Percentiles rank a stretch among this genome's conserved stretches.
These are phyloP conservation scores for Colletotrichum filicis DNA, from an alignment of 2,329 filamentous ascomycete genomes.

Conservation along the genomic window DNA sequence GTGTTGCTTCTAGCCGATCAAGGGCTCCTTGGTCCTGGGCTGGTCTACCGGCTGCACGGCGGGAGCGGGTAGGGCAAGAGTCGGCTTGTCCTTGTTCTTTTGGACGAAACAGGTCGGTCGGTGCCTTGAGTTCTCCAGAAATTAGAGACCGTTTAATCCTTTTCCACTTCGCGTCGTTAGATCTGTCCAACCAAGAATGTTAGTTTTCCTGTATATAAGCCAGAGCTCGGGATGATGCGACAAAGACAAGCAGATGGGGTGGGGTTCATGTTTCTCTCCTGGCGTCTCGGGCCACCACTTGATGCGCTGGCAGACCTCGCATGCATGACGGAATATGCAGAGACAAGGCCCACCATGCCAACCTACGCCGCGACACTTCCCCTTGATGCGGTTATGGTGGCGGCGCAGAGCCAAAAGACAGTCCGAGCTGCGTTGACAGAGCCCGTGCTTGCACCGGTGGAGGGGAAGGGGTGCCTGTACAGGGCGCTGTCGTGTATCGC, in stretches of 20 bases:
- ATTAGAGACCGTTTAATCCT: conserved; percentile 44
- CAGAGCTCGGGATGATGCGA: conserved; percentile 48
- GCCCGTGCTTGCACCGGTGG: conserved; percentile 28
- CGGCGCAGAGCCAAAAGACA: conserved; percentile 36
- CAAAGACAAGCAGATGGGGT: conserved; percentile 44
- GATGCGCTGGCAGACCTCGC: conserved; percentile 58
- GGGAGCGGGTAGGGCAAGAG: conserved; percentile 40
- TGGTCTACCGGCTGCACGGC: conserved; percentile 42
- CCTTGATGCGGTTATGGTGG: conserved; percentile 39
- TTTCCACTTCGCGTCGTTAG: conserved; percentile 37
- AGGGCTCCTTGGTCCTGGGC: conserved; percentile 14
- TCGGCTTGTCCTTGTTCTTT: conserved; percentile 25
- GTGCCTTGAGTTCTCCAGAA: conserved; percentile 44
- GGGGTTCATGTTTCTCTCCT: conserved; percentile 38
- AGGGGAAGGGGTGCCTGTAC: conserved; percentile 30
- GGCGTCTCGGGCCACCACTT: conserved; percentile 57
- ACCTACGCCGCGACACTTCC: conserved; percentile 51
- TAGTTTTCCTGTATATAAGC: conserved; percentile 54
- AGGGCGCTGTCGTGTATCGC: conserved; percentile 27
- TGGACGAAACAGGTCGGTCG: conserved; percentile 47
- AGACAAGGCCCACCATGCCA: conserved; percentile 57
- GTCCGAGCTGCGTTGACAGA: conserved; percentile 41
- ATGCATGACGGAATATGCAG: conserved; percentile 71
- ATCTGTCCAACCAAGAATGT: conserved; percentile 56
- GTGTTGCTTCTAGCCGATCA: conserved; percentile 15